Evolutionary conservation across 129 eudicot genomes (phyloP), one percentile per base, ranked within the genome.

Genomic region (Arctium lappa): DNA sequence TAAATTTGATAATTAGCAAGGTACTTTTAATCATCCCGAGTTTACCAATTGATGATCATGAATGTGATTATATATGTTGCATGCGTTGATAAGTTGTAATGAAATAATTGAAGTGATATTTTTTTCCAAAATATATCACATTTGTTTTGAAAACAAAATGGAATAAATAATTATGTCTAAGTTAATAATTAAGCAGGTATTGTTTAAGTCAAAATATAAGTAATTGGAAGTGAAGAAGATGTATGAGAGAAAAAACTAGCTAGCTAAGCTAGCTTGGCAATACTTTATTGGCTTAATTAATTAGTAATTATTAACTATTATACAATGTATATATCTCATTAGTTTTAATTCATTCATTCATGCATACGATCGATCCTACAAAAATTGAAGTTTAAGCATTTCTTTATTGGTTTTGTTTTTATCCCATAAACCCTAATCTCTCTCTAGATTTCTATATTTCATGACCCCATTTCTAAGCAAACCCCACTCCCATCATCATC

Each of bases 391-490:
- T 60, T 62, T 78, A 78, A 84, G 83, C 83, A 78, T 84, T 84
- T 72, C 79, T 70, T 30, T 60, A 56, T 83, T 34, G 16, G 69
- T 73, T 72, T 53, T 77, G 65, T 38, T 71, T 79, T 40, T 12
- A 13, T 36, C 74, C 71, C 53, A 68, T 10, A 80, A 70, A 75
- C 88, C 77, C 83, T 82, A 72, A 76, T 74, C 29, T 40, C 73
- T 73, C 69, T 37, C 74, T 76, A 44, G 27, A 66, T 40, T 29
- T 40, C 72, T n/a, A 9, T 37, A n/a, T 29, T 38, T 71, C 42
- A 81, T 78, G 79, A 70, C 92, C 93, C 89, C 91, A 81, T 89
- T 92, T 94, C 85, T 92, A 94, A 94, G 98, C 97, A 92, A 88
- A 88, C 92, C 98, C 97, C 92, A 89, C 90, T 85, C 63, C 88